Evolutionary conservation across 148 eudicot species (phyloP).

Genomic region (Pouteria glomerata): DNA sequence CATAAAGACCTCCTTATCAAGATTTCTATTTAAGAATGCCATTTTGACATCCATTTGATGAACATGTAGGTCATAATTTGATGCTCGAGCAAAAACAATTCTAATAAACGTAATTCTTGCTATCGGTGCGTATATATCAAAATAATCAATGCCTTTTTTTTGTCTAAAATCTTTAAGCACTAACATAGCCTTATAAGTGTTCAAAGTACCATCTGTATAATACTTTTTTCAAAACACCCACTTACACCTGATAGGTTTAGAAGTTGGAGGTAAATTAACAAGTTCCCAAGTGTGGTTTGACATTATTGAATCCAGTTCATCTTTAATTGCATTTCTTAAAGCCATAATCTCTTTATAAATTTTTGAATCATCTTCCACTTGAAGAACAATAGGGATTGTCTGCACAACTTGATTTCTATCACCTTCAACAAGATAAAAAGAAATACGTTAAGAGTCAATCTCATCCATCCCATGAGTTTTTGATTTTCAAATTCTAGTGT

Average conservation of each 20-base stretch:
- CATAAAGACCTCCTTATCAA: background rate
- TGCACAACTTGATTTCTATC: background rate
- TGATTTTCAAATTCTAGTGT: too few relatives aligned
- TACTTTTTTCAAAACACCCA: background rate
- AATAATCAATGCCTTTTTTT: background rate
- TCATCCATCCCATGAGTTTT: too few relatives aligned
- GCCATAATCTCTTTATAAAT: background rate
- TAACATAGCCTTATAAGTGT: background rate
- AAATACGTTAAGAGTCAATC: too few relatives aligned
- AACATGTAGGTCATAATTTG: too few relatives aligned
- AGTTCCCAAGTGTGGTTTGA: background rate
- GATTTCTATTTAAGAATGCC: too few relatives aligned
- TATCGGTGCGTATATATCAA: background rate
- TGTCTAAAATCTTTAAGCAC: background rate
- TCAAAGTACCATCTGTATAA: background rate
- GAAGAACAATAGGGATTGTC: background rate
- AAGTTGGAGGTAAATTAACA: background rate
- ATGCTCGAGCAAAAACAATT: background rate
- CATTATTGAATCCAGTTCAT: background rate
- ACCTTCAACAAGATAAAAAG: too few relatives aligned
- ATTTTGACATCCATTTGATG: too few relatives aligned
- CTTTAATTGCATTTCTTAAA: background rate
- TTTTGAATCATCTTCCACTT: too few relatives aligned
- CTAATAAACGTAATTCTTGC: slow-evolving; percentile 4
- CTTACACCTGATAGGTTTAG: background rate